These are phyloP conservation scores for Eucalyptus erythrocorys DNA, from an alignment of 345 rosid genomes.

Conservation along the genomic window DNA sequence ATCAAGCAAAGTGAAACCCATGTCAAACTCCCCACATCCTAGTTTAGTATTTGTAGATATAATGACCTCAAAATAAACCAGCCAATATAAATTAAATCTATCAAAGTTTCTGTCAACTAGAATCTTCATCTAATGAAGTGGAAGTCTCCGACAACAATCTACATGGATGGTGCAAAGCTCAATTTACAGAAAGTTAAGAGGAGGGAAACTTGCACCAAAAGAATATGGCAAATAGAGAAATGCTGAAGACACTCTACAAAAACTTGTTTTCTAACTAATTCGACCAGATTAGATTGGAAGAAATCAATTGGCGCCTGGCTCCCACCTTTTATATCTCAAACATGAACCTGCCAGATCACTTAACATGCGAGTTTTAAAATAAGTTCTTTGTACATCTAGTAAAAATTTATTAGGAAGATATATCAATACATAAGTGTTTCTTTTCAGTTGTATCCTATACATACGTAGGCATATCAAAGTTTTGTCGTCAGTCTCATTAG, in stretches of 20 bases:
- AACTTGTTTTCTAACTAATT: not conserved
- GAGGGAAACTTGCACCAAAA: not conserved
- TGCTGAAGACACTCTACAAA: not conserved
- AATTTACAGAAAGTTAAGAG: not conserved
- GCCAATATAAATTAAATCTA: not conserved
- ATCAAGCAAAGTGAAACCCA: not conserved
- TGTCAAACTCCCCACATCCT: not conserved
- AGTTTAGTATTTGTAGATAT: not conserved
- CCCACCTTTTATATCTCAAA: not conserved
- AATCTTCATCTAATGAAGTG: not conserved
- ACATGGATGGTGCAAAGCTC: not conserved
- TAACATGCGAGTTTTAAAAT: not conserved
- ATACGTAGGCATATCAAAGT: not conserved
- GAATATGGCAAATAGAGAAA: not conserved
- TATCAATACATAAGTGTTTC: not conserved
- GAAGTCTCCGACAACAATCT: not conserved
- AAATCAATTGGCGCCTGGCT: not conserved
- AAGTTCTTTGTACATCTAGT: not conserved
- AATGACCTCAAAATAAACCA: not conserved
- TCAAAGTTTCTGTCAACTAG: not conserved
- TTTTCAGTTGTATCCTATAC: not conserved
- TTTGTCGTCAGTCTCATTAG: not conserved
- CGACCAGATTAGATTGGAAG: not conserved
- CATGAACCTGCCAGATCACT: not conserved
- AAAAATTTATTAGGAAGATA: not conserved